phyloP scores from a whole-genome alignment of 495 filamentous ascomycete species.

The Amphirosellinia nigrospora region DNA sequence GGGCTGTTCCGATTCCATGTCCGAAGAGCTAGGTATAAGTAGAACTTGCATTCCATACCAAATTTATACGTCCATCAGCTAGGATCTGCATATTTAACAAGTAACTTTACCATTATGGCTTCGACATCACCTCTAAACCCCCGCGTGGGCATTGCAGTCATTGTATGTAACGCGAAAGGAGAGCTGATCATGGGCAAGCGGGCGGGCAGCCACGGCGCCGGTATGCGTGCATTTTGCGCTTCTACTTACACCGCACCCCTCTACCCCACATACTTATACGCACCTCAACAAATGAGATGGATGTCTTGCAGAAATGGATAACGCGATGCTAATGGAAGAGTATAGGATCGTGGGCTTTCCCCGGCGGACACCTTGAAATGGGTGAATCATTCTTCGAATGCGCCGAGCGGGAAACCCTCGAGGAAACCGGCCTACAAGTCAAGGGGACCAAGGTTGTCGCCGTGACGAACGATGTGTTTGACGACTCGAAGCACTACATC shows the following conservation, averaged over 20 bases:
- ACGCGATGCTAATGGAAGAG: neutral
- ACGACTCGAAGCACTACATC: constrained; percentile 65
- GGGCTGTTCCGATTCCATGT: neutral
- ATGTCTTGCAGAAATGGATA: no score
- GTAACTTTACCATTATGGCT: constrained; percentile 24
- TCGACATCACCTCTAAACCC: constrained; percentile 13
- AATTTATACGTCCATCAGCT: neutral
- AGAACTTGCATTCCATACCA: neutral
- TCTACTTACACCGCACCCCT: neutral
- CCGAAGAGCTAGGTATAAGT: constrained; percentile 16
- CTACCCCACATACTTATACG: neutral
- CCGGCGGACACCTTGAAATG: constrained; percentile 73
- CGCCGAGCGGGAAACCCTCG: constrained; percentile 67
- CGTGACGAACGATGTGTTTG: constrained; percentile 66
- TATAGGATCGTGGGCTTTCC: constrained; percentile 64
- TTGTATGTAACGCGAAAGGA: constrained; percentile 43
- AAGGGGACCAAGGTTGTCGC: constrained; percentile 54
- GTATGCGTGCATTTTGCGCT: constrained; percentile 30
- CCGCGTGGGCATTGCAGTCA: constrained; percentile 49
- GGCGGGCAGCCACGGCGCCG: constrained; percentile 48
- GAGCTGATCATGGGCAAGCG: constrained; percentile 49
- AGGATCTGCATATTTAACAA: neutral
- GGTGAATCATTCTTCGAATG: constrained; percentile 64
- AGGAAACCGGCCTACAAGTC: constrained; percentile 69
- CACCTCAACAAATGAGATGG: neutral